These are phyloP conservation scores for Candolleomyces eurysporus DNA, from an alignment of 768 basidiomycete species.

Conservation along the genomic window DNA sequence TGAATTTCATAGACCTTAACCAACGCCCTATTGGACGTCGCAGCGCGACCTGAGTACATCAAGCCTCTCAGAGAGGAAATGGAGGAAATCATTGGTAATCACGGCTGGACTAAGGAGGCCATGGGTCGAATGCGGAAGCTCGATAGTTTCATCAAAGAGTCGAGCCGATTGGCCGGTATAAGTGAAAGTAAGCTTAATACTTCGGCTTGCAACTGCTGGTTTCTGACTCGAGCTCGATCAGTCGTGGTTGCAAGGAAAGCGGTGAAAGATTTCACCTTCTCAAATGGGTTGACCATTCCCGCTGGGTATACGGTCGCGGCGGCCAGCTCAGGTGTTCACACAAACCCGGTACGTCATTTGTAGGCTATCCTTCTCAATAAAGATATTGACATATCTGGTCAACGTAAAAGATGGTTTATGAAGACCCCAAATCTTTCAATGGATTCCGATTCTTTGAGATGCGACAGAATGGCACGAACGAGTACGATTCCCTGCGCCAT, in stretches of 20 bases:
- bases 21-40: conserved; percentile 33
- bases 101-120: conserved; percentile 35
- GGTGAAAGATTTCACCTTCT: conserved; percentile 36
- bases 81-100: conserved; percentile 25
- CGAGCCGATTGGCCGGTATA: conserved; percentile 14
- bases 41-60: conserved; percentile 30
- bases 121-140: conserved; percentile 40
- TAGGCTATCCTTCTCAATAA: not conserved
- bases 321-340: conserved; percentile 23
- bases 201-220: not conserved
- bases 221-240: not conserved
- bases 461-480: conserved; percentile 9
- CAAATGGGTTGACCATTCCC: conserved; percentile 38
- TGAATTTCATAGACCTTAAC: conserved; percentile 29
- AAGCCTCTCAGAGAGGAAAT: conserved; percentile 41
- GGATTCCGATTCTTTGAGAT: conserved; percentile 32
- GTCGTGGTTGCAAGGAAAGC: conserved; percentile 24
- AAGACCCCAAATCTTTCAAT: conserved; percentile 30
- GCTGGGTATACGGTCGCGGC: conserved; percentile 28
- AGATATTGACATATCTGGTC: not conserved
- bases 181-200: not conserved
- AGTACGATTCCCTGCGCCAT: conserved; percentile 21
- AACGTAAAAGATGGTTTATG: conserved; percentile 19
- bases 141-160: conserved; percentile 47
- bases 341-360: conserved; percentile 8